Base-by-base conservation (phyloP, 495 filamentous ascomycete genomes). In the Recurvomyces mirabilis region DNA sequence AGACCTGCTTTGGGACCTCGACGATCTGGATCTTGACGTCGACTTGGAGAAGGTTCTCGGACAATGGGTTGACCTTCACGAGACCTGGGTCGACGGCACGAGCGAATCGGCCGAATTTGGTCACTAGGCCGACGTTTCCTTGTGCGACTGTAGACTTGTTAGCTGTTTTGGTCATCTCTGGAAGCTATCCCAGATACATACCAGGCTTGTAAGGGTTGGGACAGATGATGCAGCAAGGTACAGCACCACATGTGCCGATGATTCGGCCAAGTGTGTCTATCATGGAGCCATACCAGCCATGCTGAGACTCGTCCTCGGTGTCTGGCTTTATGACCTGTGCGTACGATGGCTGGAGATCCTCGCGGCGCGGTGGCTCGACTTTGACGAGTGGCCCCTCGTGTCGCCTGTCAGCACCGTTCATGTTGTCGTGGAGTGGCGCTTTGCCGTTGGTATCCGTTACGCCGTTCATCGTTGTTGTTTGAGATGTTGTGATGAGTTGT, bases 21-120 rank as follows among this genome's bases (percentile, higher is more conserved):
- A 87, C 87, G 54, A 95, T 93, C 67, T 99, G 91, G 55, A 96
- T 95, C 77, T 95, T 96, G 63, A 99, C 91, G 62, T 99, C 91
- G 52, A 99, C 84, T 50, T 89, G 82, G 52, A 81, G 82, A 19
- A 99, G 72, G 34, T 70, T 74, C 69, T 99, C 91, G 53, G 79
- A 86, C 36, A 96, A 77, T n/a, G 87, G 87, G 68, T 99, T 99
- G 68, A 99, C 77, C 71, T 93, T 94, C 60, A 95, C 87, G 22
- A 99, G 78, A 63, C 91, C 91, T 19, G 91, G 91, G 65, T 99
- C 91, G 43, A 99, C 91, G 20, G 91, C 84, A 54, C 88, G 84
- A 63, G 93, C 85, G 68, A 98, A 96, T 58, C 85, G 84, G 60
- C 91, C 91, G 53, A 96, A 99, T 61, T 84, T 87, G 55, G 88